Evolutionary conservation across 2,329 filamentous ascomycete species (phyloP).

Genomic region (Seiridium cupressi): DNA sequence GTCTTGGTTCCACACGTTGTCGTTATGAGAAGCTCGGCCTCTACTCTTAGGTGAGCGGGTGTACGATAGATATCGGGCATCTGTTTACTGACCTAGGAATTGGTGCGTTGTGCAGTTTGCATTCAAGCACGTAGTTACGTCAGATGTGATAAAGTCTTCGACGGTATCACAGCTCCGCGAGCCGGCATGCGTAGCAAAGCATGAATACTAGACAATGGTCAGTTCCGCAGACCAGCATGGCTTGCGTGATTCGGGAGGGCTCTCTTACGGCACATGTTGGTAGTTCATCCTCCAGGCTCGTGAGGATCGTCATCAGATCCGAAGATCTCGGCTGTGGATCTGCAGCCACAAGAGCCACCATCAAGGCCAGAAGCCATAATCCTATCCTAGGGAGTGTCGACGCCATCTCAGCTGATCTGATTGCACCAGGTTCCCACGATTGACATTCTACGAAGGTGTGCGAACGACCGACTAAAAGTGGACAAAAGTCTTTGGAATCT

Average conservation of each 20-base stretch:
- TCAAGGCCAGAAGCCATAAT: not conserved
- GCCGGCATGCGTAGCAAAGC: conserved; percentile 1
- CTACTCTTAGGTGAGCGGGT: conserved; percentile 3
- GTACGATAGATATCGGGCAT: no score
- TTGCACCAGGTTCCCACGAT: not conserved
- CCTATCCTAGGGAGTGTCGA: not conserved
- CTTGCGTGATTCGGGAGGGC: not conserved
- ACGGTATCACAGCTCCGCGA: conserved; percentile 1
- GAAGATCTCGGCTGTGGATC: not conserved
- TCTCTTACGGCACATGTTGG: not conserved
- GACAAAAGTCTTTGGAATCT: not conserved
- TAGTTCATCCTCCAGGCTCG: not conserved
- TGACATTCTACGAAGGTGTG: not conserved
- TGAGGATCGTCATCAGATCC: not conserved
- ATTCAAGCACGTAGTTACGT: conserved; percentile 7
- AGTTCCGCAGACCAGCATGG: not conserved
- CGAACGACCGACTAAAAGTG: not conserved
- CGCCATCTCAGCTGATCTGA: not conserved
- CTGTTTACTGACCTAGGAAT: not conserved
- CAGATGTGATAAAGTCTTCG: conserved; percentile 8
- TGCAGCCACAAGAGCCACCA: not conserved
- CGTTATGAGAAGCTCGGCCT: conserved; percentile 11
- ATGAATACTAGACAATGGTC: conserved; percentile 2
- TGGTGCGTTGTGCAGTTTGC: conserved; percentile 8
- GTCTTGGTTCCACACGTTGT: conserved; percentile 9